phyloP scores from a whole-genome alignment of 805 yeast species.

The Candida yuanshanica region DNA sequence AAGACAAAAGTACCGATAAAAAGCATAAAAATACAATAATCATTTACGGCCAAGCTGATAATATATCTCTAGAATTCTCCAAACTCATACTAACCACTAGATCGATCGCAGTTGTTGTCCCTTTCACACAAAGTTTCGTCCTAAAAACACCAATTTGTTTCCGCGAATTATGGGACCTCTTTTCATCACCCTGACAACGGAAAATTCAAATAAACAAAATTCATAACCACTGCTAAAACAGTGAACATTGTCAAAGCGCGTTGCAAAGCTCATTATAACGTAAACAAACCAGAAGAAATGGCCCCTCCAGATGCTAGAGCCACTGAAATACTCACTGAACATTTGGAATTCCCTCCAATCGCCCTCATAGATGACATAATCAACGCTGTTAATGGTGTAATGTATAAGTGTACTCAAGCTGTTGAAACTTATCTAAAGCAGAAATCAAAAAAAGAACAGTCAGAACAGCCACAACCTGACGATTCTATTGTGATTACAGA shows the following conservation, averaged over 20 bases:
- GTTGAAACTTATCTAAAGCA: constrained; percentile 58
- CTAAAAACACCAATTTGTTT: too few relatives aligned
- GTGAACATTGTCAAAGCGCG: too few relatives aligned
- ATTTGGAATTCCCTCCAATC: constrained; percentile 78
- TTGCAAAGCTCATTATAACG: too few relatives aligned
- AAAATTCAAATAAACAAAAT: neutral
- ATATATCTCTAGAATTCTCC: too few relatives aligned
- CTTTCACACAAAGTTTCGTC: too few relatives aligned
- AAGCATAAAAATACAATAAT: too few relatives aligned
- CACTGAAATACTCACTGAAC: constrained; percentile 69
- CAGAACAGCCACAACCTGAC: constrained; percentile 15
- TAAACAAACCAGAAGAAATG: neutral
- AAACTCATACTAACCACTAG: too few relatives aligned
- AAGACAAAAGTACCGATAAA: too few relatives aligned
- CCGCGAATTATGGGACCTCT: neutral
- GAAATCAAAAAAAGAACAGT: constrained; percentile 8
- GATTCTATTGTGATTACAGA: constrained; percentile 11
- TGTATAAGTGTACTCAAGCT: constrained; percentile 77
- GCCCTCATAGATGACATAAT: constrained; percentile 81
- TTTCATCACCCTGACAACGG: neutral
- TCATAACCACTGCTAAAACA: neutral
- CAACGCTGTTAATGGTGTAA: constrained; percentile 77
- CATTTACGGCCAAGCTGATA: too few relatives aligned
- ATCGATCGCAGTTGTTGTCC: too few relatives aligned
- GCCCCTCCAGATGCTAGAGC: constrained; percentile 15